Evolutionary conservation across 768 basidiomycete genomes (phyloP).

Genomic region (Amanita jacksonii): DNA sequence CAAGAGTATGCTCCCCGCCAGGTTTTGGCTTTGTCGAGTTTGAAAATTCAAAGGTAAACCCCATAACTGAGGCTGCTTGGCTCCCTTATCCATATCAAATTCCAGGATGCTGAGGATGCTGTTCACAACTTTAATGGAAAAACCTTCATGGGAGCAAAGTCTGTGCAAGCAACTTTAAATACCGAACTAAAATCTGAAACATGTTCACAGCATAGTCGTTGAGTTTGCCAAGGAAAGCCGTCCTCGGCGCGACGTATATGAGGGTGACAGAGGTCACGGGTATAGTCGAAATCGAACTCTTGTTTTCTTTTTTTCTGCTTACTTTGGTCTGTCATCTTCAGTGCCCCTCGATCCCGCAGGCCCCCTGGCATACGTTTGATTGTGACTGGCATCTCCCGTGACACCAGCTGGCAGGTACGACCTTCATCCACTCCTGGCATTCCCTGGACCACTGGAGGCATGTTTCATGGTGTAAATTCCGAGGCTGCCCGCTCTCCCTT

Average conservation of each 20-base stretch:
- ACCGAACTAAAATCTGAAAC: background rate
- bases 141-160: slow-evolving; percentile 84
- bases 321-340: slow-evolving; percentile 15
- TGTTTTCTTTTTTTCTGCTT: slow-evolving; percentile 9
- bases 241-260: slow-evolving; percentile 70
- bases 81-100: slow-evolving; percentile 11
- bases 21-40: slow-evolving; percentile 98
- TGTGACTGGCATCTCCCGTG: slow-evolving; percentile 84
- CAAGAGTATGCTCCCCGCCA: slow-evolving; percentile 18
- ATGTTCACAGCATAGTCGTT: slow-evolving; percentile 68
- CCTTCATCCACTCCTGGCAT: slow-evolving; percentile 12
- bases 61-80: no score
- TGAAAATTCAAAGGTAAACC: slow-evolving; percentile 71
- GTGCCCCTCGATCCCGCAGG: slow-evolving; percentile 57
- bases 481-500: slow-evolving; percentile 3
- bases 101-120: slow-evolving; percentile 91
- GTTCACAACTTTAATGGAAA: slow-evolving; percentile 82
- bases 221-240: slow-evolving; percentile 94
- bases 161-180: slow-evolving; percentile 13
- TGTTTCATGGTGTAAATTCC: slow-evolving; percentile 4
- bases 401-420: slow-evolving; percentile 99
- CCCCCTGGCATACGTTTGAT: slow-evolving; percentile 77
- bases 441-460: slow-evolving; percentile 9
- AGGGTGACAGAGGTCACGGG: slow-evolving; percentile 49
- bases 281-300: slow-evolving; percentile 21